A percentile compares a stretch with the other conserved stretches of the same genome.
Evolutionary conservation across 2,329 filamentous ascomycete species (phyloP).

Genomic region (Diplodia seriata): DNA sequence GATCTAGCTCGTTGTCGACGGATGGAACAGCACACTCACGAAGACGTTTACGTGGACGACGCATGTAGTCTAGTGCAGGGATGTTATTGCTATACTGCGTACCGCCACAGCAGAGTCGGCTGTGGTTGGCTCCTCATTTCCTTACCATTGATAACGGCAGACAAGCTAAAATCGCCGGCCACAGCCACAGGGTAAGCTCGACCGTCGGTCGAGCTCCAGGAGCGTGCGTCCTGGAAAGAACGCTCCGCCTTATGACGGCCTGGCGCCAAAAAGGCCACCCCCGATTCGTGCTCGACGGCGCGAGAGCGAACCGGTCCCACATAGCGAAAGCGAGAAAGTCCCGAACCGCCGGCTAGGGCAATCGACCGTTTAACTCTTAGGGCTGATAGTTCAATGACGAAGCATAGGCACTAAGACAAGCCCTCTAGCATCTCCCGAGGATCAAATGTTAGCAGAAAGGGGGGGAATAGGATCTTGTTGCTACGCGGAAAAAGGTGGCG

Average conservation of each 20-base stretch:
- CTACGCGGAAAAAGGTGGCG: not conserved
- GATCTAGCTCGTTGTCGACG: not conserved
- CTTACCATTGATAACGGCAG: not conserved
- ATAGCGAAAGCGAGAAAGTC: not conserved
- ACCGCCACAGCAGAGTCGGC: not conserved
- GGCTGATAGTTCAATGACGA: conserved; percentile 6
- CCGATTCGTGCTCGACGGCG: not conserved
- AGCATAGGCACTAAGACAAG: not conserved
- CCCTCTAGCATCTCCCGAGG: not conserved
- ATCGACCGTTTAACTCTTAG: conserved; percentile 7
- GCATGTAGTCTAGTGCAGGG: too few relatives aligned
- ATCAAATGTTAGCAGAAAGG: not conserved
- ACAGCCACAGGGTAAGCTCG: not conserved
- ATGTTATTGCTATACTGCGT: too few relatives aligned
- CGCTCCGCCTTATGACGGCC: not conserved
- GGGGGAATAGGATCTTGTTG: not conserved
- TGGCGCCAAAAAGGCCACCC: not conserved
- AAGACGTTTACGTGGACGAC: too few relatives aligned
- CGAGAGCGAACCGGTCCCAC: not conserved
- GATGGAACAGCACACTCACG: too few relatives aligned
- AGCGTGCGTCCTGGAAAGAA: not conserved
- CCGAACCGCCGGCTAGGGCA: not conserved
- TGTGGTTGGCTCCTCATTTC: not conserved
- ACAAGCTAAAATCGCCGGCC: not conserved
- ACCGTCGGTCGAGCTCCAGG: not conserved